phyloP scores from a whole-genome alignment of 169 alveolate genomes.

The Cryptosporidium bovis region DNA sequence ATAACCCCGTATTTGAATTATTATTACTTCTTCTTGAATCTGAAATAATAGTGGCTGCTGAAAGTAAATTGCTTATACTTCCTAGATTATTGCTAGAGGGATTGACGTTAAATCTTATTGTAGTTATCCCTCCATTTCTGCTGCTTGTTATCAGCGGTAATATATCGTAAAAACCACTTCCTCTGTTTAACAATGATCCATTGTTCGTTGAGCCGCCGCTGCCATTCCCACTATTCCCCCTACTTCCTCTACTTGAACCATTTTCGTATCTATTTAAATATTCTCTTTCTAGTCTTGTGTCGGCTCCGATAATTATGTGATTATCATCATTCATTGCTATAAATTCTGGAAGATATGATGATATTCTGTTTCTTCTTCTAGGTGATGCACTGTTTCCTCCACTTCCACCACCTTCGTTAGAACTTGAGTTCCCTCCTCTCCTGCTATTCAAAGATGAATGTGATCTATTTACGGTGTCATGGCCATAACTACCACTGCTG shows the following conservation, averaged over 20 bases:
- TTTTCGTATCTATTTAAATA: not conserved
- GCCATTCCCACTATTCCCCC: not conserved
- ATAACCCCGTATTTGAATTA: not conserved
- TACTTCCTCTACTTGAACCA: not conserved
- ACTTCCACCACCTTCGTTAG: too few relatives aligned
- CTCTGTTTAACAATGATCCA: constrained; percentile 18
- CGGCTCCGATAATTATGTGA: not conserved
- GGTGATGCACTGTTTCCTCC: not conserved
- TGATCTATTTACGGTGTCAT: not conserved
- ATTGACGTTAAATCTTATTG: constrained; percentile 53
- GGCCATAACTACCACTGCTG: not conserved
- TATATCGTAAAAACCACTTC: constrained; percentile 33
- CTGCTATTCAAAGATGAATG: too few relatives aligned
- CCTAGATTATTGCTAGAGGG: constrained; percentile 35
- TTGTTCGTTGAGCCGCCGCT: not conserved
- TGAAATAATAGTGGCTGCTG: constrained; percentile 50
- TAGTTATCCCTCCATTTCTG: constrained; percentile 62
- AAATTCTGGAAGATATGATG: not conserved
- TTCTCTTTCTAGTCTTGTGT: not conserved
- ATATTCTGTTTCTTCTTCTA: constrained; percentile 43
- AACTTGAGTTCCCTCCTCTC: too few relatives aligned
- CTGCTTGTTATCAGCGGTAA: constrained; percentile 52
- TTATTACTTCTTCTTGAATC: constrained; percentile 48
- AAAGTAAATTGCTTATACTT: constrained; percentile 2
- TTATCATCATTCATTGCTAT: constrained; percentile 9